Percentiles rank a stretch among this genome's conserved stretches.
Conservation (phyloP, 768 basidiomycete genomes). For the Auricularia auricula-judae region DNA sequence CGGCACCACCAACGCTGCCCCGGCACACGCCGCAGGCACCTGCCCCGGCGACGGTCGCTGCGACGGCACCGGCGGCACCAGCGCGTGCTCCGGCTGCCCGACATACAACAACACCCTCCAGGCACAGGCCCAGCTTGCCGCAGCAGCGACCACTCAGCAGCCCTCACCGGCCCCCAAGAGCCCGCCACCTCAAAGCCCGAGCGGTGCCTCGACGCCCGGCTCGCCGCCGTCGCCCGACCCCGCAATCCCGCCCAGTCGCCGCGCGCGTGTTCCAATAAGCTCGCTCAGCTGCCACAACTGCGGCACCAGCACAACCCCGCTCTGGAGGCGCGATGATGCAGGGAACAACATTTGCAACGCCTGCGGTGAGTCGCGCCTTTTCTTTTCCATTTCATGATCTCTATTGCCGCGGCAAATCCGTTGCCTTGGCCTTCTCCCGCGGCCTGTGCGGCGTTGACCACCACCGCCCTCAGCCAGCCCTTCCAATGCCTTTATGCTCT, state of each 20-base stretch:
- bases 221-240: conserved; percentile 5
- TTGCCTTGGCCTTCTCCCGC: neutral
- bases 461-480: neutral
- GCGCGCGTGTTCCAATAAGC: conserved; percentile 38
- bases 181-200: neutral
- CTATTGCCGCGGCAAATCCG: conserved; percentile 10
- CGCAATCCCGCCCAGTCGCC: conserved; percentile 10
- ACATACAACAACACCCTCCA: conserved; percentile 80
- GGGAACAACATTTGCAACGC: conserved; percentile 94
- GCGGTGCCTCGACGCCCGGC: neutral
- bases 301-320: conserved; percentile 77
- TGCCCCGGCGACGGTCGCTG: conserved; percentile 98
- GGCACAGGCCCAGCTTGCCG: conserved; percentile 27
- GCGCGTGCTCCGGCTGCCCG: conserved; percentile 90
- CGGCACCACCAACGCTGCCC: conserved; percentile 1
- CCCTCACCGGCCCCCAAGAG: conserved; percentile 6
- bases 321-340: conserved; percentile 83
- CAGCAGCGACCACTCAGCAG: conserved; percentile 12
- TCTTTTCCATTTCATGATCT: conserved; percentile 13
- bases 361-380: conserved; percentile 55
- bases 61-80: conserved; percentile 92
- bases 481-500: conserved; percentile 4
- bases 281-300: conserved; percentile 82
- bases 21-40: conserved; percentile 39
- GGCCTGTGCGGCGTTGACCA: neutral